Conservation (phyloP, 495 filamentous ascomycete genomes). For the Aspergillus cavernicola region DNA sequence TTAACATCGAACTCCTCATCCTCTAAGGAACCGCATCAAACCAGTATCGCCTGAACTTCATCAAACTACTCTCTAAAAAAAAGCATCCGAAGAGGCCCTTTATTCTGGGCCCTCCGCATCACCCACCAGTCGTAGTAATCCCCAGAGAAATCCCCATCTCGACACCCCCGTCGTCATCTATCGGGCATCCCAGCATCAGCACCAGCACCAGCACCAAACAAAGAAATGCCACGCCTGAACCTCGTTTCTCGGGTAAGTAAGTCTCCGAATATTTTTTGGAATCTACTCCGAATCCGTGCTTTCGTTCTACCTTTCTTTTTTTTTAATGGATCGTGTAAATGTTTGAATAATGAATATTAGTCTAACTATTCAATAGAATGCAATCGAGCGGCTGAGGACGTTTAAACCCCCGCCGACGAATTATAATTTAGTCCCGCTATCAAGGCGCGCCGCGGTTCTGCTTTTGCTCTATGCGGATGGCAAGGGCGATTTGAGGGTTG, state of each 20-base stretch:
- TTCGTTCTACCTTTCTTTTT: not conserved
- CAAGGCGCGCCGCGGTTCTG: conserved; percentile 75
- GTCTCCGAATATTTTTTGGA: too few species aligned
- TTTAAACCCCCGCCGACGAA: conserved; percentile 60
- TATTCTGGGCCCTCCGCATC: not conserved
- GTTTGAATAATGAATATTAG: too few species aligned
- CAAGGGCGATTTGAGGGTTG: conserved; percentile 70
- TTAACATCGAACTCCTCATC: too few species aligned
- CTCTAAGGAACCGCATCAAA: too few species aligned
- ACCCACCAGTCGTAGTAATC: too few species aligned
- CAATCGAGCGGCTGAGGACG: conserved; percentile 69
- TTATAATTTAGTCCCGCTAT: conserved; percentile 63
- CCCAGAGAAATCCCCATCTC: too few species aligned
- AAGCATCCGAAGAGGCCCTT: conserved; percentile 6
- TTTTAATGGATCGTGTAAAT: too few species aligned
- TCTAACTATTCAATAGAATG: conserved; percentile 48
- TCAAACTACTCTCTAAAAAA: not conserved
- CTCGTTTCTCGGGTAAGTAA: conserved; percentile 28
- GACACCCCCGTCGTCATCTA: not conserved
- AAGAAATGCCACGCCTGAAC: conserved; percentile 35
- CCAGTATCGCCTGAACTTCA: not conserved
- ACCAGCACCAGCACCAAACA: too few species aligned
- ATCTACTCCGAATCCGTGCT: too few species aligned
- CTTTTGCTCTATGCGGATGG: conserved; percentile 81
- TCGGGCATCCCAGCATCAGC: too few species aligned